Conservation (phyloP, 495 filamentous ascomycete species). For the Neurospora tetraspora region DNA sequence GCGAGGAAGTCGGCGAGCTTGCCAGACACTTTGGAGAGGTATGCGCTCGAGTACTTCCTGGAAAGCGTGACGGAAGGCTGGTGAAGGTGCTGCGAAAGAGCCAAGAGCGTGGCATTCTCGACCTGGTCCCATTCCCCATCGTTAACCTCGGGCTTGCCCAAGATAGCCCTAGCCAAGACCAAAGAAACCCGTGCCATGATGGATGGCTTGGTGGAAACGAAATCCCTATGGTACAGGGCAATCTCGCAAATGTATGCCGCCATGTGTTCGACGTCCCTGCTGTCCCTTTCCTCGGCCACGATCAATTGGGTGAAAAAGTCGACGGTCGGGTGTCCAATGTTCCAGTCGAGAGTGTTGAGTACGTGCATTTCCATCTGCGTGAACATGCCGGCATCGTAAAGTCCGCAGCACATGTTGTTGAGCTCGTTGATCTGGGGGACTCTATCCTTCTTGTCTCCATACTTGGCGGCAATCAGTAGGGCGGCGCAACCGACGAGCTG, state of each 20-base stretch:
- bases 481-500: slow-evolving; percentile 95
- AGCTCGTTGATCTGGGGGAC: slow-evolving; percentile 93
- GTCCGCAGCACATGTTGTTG: slow-evolving; percentile 96
- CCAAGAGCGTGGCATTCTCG: slow-evolving; percentile 71
- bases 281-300: slow-evolving; percentile 56
- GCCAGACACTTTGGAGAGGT: slow-evolving; percentile 71
- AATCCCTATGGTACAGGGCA: slow-evolving; percentile 90
- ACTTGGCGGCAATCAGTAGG: slow-evolving; percentile 95
- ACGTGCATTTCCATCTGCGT: slow-evolving; percentile 99
- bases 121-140: slow-evolving; percentile 70
- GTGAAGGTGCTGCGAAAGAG: slow-evolving; percentile 77
- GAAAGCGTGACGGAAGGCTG: slow-evolving; percentile 76
- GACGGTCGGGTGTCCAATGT: slow-evolving; percentile 89
- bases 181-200: slow-evolving; percentile 82
- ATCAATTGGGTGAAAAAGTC: slow-evolving; percentile 82
- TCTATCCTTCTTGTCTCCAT: slow-evolving; percentile 94
- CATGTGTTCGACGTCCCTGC: slow-evolving; percentile 89
- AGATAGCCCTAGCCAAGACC: slow-evolving; percentile 76
- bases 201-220: slow-evolving; percentile 81
- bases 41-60: slow-evolving; percentile 76
- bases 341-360: slow-evolving; percentile 93
- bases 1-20: slow-evolving; percentile 79
- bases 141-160: slow-evolving; percentile 65
- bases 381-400: slow-evolving; percentile 99
- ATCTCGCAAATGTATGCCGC: slow-evolving; percentile 89